Conservation (phyloP, 2,329 filamentous ascomycete genomes). For the Fusarium abutilonis region DNA sequence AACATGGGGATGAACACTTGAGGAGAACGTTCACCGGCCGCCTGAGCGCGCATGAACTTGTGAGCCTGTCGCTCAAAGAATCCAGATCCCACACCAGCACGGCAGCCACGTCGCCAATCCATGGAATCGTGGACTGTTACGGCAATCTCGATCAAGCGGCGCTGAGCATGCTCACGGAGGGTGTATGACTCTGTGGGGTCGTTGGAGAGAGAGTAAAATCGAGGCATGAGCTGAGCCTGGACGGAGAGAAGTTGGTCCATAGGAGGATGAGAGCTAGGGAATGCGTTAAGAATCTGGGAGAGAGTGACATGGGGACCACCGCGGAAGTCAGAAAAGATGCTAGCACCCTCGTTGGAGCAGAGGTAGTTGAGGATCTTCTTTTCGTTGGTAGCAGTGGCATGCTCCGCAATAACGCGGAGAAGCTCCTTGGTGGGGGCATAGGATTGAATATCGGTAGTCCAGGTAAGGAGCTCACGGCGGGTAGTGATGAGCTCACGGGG, state of each 20-base stretch:
- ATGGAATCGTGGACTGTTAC: slow-evolving; percentile 90
- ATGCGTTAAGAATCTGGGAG: slow-evolving; percentile 86
- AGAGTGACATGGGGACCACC: slow-evolving; percentile 88
- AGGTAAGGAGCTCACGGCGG: slow-evolving; percentile 88
- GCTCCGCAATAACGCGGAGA: slow-evolving; percentile 84
- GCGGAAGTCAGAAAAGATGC: slow-evolving; percentile 91
- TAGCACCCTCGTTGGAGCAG: slow-evolving; percentile 89
- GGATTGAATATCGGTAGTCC: slow-evolving; percentile 94
- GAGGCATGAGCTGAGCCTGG: slow-evolving; percentile 90
- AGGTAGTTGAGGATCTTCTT: slow-evolving; percentile 89
- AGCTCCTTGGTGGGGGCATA: slow-evolving; percentile 90
- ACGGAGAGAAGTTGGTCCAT: slow-evolving; percentile 82
- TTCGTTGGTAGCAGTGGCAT: slow-evolving; percentile 82
- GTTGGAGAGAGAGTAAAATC: slow-evolving; percentile 98
- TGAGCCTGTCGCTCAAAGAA: slow-evolving; percentile 89
- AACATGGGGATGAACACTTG: slow-evolving; percentile 93
- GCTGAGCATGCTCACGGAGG: slow-evolving; percentile 73
- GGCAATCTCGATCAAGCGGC: slow-evolving; percentile 92
- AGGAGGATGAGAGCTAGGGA: slow-evolving; percentile 90
- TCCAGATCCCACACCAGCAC: slow-evolving; percentile 89
- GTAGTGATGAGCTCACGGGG: slow-evolving; percentile 89
- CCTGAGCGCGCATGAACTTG: slow-evolving; percentile 74
- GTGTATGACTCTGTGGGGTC: slow-evolving; percentile 84
- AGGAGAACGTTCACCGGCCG: slow-evolving; percentile 63
- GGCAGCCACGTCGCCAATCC: slow-evolving; percentile 77